Evolutionary conservation across 805 yeast species (phyloP).

Genomic region (Ogataea ganodermae): DNA sequence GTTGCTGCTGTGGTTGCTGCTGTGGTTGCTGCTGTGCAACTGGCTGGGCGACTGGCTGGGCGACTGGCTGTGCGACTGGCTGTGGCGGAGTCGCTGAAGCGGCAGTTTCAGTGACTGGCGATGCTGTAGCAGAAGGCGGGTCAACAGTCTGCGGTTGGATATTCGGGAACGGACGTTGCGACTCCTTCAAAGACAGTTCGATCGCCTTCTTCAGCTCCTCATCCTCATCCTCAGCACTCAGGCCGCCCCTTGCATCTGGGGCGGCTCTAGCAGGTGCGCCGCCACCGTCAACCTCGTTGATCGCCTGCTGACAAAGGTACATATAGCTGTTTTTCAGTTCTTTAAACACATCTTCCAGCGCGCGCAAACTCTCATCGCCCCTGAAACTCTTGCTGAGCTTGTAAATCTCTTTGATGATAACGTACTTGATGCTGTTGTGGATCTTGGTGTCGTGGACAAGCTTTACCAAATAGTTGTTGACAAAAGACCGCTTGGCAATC

Average conservation of each 20-base stretch:
- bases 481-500: slow-evolving; percentile 59
- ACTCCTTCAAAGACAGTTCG: slow-evolving; percentile 69
- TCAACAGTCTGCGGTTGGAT: not conserved
- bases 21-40: too few species aligned
- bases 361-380: slow-evolving; percentile 73
- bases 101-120: slow-evolving; percentile 2
- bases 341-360: slow-evolving; percentile 62
- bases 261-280: not conserved
- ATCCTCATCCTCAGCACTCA: slow-evolving; percentile 55
- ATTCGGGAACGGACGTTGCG: slow-evolving; percentile 35
- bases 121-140: not conserved
- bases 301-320: slow-evolving; percentile 33
- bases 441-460: slow-evolving; percentile 55
- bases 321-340: slow-evolving; percentile 49
- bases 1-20: too few species aligned
- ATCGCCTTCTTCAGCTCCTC: slow-evolving; percentile 77
- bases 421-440: slow-evolving; percentile 67
- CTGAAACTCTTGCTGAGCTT: slow-evolving; percentile 67
- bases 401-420: slow-evolving; percentile 64
- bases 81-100: not conserved
- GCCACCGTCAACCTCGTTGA: slow-evolving; percentile 32
- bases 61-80: too few species aligned
- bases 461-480: slow-evolving; percentile 43
- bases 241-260: not conserved
- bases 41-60: too few species aligned